A percentile compares a stretch with the other conserved stretches of the same genome.
Conservation (phyloP, 208 protist genomes). For the Tritrichomonas foetus region DNA sequence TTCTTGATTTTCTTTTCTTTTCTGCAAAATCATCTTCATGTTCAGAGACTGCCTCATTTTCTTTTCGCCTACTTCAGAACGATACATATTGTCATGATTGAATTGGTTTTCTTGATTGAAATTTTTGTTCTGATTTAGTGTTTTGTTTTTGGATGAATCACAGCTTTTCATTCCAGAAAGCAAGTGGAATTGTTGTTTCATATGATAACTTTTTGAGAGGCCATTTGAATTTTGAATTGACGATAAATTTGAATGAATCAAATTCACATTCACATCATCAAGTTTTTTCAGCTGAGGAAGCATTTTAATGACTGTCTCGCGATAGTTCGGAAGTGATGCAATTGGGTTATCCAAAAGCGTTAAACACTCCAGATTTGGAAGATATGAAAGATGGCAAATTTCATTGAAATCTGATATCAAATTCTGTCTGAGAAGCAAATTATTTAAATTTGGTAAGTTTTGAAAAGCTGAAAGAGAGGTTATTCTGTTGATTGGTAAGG, state of each 20-base stretch:
- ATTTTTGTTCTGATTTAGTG: too few relatives aligned
- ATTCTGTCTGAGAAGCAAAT: background rate
- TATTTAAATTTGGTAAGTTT: background rate
- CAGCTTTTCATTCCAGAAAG: background rate
- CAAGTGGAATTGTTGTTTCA: too few relatives aligned
- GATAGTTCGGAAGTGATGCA: background rate
- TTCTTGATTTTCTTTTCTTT: background rate
- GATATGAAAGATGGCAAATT: background rate
- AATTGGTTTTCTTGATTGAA: background rate
- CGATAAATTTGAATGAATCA: background rate
- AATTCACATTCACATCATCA: background rate
- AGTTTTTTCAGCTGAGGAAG: background rate
- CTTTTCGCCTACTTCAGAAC: too few relatives aligned
- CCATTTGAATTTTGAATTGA: background rate
- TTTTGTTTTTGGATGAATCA: too few relatives aligned
- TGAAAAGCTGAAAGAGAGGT: background rate
- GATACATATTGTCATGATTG: too few relatives aligned
- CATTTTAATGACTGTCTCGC: background rate
- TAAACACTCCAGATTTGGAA: background rate
- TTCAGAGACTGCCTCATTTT: too few relatives aligned
- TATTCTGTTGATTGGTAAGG: background rate
- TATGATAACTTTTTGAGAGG: too few relatives aligned
- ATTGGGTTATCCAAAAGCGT: constrained; percentile 17
- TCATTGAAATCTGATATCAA: background rate
- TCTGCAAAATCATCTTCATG: too few relatives aligned